Conservation (phyloP, 208 protist genomes). For the Trypanosoma scelopori region DNA sequence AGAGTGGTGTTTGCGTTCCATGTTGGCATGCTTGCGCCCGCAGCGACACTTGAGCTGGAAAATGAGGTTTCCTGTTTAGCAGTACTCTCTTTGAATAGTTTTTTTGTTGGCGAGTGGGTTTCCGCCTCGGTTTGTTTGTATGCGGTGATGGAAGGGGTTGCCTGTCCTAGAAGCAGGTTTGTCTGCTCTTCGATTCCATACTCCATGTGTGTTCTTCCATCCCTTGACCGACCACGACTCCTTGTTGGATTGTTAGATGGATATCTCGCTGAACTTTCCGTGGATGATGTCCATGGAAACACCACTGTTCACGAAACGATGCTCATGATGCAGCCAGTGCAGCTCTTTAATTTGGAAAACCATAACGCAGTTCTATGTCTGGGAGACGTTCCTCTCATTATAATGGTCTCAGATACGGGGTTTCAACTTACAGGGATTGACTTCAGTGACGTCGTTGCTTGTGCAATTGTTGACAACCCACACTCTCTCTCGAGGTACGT, state of each 20-base stretch:
- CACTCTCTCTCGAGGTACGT: slow-evolving; percentile 18
- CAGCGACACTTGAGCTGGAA: slow-evolving; percentile 7
- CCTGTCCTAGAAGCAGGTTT: slow-evolving; percentile 4
- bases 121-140: slow-evolving; percentile 22
- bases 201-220: slow-evolving; percentile 29
- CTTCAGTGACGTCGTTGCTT: slow-evolving; percentile 29
- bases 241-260: slow-evolving; percentile 32
- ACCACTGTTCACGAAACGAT: slow-evolving; percentile 16
- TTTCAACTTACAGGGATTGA: slow-evolving; percentile 52
- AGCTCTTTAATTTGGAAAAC: slow-evolving; percentile 43
- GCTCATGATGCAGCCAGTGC: slow-evolving; percentile 47
- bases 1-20: slow-evolving; percentile 10
- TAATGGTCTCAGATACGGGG: slow-evolving; percentile 40
- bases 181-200: slow-evolving; percentile 22
- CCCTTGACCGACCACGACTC: slow-evolving; percentile 11
- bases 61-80: slow-evolving; percentile 26
- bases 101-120: slow-evolving; percentile 26
- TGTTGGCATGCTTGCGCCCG: not conserved
- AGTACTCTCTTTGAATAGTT: slow-evolving; percentile 17
- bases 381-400: slow-evolving; percentile 57
- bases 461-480: slow-evolving; percentile 25
- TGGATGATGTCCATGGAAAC: slow-evolving; percentile 4
- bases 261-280: slow-evolving; percentile 19
- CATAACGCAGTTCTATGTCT: slow-evolving; percentile 55
- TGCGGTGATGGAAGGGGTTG: slow-evolving; percentile 3